Conservation (phyloP, 164 flowering plant species). For the Cinnamomum chago region DNA sequence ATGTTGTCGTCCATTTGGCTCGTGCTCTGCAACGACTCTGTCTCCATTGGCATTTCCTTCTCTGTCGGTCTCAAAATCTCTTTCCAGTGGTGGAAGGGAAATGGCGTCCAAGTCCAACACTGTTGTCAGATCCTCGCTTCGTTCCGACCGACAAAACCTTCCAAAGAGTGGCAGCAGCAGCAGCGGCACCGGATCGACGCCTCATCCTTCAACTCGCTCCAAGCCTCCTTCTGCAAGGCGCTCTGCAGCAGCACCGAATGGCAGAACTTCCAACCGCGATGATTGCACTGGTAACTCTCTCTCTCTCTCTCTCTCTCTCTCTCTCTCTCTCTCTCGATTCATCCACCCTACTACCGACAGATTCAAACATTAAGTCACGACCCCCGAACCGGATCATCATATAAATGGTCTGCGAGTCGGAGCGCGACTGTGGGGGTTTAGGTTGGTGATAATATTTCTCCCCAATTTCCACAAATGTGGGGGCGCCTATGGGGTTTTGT, state of each 20-base stretch:
- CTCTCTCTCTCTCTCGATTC: no score
- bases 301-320: no score
- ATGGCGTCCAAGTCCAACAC: slow-evolving; percentile 17
- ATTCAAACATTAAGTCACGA: no score
- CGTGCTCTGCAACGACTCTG: not conserved
- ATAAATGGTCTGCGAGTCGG: no score
- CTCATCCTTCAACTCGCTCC: not conserved
- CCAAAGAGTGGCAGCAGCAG: not conserved
- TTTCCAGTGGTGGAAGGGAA: not conserved
- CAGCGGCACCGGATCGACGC: slow-evolving; percentile 4
- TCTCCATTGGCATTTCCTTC: not conserved
- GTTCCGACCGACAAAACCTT: slow-evolving; percentile 12
- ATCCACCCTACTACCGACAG: no score
- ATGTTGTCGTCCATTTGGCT: not conserved
- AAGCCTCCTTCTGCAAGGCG: slow-evolving; percentile 30
- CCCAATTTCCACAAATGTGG: no score
- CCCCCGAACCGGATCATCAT: no score
- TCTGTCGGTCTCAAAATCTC: not conserved
- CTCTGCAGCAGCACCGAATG: slow-evolving; percentile 28
- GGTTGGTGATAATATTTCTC: no score
- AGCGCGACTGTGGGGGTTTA: no score
- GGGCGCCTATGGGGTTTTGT: no score
- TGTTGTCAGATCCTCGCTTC: slow-evolving; percentile 9
- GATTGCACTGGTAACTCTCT: no score
- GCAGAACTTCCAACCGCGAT: slow-evolving; percentile 1